phyloP scores from a whole-genome alignment of 768 basidiomycete species.

The Tephrocybe sp. region DNA sequence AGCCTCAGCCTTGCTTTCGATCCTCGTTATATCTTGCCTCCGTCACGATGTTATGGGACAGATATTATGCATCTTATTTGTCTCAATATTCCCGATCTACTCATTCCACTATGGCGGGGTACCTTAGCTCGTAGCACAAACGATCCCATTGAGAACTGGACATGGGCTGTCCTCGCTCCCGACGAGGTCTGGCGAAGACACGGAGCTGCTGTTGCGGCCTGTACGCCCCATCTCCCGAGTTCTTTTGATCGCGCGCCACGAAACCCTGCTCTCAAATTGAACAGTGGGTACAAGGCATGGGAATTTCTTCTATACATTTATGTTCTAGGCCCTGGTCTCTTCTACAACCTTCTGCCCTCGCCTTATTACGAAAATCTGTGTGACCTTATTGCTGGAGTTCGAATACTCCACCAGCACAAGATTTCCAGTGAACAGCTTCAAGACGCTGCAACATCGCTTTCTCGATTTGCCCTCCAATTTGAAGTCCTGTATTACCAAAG shows the following conservation, averaged over 20 bases:
- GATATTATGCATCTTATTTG: conserved; percentile 38
- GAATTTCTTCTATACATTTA: conserved; percentile 24
- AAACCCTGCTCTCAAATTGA: conserved; percentile 37
- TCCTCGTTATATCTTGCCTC: conserved; percentile 13
- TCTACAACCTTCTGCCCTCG: conserved; percentile 19
- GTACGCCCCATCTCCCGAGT: conserved; percentile 32
- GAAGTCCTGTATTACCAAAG: conserved; percentile 26
- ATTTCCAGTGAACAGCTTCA: conserved; percentile 5
- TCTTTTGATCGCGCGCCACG: conserved; percentile 40
- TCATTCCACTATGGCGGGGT: conserved; percentile 32
- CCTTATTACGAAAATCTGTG: conserved; percentile 23
- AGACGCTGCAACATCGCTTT: not conserved
- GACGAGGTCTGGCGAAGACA: conserved; percentile 30
- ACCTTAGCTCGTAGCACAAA: conserved; percentile 12
- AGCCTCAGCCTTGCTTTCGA: conserved; percentile 29
- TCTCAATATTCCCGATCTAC: conserved; percentile 37
- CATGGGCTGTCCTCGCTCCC: conserved; percentile 26
- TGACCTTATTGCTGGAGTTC: conserved; percentile 22
- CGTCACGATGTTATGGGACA: conserved; percentile 27
- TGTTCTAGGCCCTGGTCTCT: conserved; percentile 25
- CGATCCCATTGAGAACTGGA: conserved; percentile 21
- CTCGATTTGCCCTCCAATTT: not conserved
- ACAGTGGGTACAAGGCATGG: conserved; percentile 5
- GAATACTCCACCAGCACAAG: conserved; percentile 20
- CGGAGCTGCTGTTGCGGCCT: conserved; percentile 28